Percentiles rank a stretch among this genome's conserved stretches.
Evolutionary conservation across 73 alveolate species (phyloP).

Genomic region (Blepharisma stoltei): DNA sequence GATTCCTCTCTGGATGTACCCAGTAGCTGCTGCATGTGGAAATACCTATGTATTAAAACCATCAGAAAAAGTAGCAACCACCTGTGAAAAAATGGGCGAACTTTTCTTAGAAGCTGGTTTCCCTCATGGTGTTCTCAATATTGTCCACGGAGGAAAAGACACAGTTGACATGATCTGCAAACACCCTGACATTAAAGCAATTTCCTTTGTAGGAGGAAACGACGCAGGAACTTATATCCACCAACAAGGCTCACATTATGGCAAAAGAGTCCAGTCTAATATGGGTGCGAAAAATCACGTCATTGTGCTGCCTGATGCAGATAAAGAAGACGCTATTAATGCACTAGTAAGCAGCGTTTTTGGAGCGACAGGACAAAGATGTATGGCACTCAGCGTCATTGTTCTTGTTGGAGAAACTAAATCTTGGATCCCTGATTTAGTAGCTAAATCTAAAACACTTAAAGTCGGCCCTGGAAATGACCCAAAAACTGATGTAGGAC

Average conservation of each 20-base stretch:
- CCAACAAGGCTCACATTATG: conserved; percentile 70
- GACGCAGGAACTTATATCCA: conserved; percentile 91
- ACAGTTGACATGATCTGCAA: conserved; percentile 86
- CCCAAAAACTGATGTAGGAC: conserved; percentile 75
- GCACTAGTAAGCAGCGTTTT: conserved; percentile 27
- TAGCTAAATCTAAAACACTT: conserved; percentile 68
- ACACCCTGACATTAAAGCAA: conserved; percentile 81
- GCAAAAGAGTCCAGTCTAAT: conserved; percentile 88
- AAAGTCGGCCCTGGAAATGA: conserved; percentile 81
- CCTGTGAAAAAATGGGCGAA: conserved; percentile 64
- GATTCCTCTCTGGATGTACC: conserved; percentile 96
- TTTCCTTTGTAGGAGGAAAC: conserved; percentile 93
- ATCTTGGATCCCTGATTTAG: conserved; percentile 78
- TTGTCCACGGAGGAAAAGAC: conserved; percentile 88
- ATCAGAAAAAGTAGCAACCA: conserved; percentile 85
- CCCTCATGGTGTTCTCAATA: conserved; percentile 85
- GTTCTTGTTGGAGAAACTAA: conserved; percentile 83
- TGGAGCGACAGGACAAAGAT: conserved; percentile 90
- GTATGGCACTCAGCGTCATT: conserved; percentile 95
- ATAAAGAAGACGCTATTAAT: conserved; percentile 80
- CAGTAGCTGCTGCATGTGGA: conserved; percentile 86
- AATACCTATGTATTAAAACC: conserved; percentile 90
- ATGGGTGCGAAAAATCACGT: conserved; percentile 95
- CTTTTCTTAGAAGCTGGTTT: conserved; percentile 69
- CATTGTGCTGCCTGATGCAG: conserved; percentile 90